Evolutionary conservation across 805 yeast species (phyloP).

Genomic region (Teunomyces tritomae): DNA sequence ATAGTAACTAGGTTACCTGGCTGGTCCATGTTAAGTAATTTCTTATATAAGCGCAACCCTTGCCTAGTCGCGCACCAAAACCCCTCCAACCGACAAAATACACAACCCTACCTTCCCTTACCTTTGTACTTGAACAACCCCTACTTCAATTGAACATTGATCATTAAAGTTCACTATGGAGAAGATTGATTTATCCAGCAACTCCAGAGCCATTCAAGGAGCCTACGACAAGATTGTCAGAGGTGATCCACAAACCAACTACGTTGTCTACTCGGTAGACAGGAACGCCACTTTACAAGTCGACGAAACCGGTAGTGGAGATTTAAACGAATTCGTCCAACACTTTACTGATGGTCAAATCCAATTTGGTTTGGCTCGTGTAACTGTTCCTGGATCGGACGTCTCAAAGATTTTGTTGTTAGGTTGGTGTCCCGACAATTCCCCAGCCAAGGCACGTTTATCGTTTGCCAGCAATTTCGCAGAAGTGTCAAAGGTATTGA

Average conservation of each 20-base stretch:
- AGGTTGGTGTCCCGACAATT: conserved; percentile 98
- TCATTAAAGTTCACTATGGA: conserved; percentile 38
- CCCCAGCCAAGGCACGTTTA: conserved; percentile 72
- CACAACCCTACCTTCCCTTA: background rate
- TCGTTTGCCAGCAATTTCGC: conserved; percentile 78
- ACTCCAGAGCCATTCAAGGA: conserved; percentile 71
- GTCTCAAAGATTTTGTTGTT: conserved; percentile 78
- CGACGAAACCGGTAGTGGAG: conserved; percentile 55
- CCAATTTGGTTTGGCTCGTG: conserved; percentile 87
- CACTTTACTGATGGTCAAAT: conserved; percentile 84
- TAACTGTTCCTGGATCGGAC: conserved; percentile 88
- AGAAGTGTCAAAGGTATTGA: conserved; percentile 64
- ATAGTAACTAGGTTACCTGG: background rate
- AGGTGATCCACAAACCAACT: conserved; percentile 66
- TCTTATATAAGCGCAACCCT: conserved; percentile 1
- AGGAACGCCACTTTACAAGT: conserved; percentile 49
- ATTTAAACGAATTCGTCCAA: conserved; percentile 72
- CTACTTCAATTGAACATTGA: background rate
- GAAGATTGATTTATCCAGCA: conserved; percentile 57
- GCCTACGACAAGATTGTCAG: conserved; percentile 76
- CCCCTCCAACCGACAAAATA: background rate
- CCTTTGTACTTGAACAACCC: background rate
- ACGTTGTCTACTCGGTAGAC: conserved; percentile 81
- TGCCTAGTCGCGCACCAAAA: background rate
- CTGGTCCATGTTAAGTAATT: conserved; percentile 1